Evolutionary conservation across 176 grass and related monocot species (phyloP).

Genomic region (Triticum timopheevii): DNA sequence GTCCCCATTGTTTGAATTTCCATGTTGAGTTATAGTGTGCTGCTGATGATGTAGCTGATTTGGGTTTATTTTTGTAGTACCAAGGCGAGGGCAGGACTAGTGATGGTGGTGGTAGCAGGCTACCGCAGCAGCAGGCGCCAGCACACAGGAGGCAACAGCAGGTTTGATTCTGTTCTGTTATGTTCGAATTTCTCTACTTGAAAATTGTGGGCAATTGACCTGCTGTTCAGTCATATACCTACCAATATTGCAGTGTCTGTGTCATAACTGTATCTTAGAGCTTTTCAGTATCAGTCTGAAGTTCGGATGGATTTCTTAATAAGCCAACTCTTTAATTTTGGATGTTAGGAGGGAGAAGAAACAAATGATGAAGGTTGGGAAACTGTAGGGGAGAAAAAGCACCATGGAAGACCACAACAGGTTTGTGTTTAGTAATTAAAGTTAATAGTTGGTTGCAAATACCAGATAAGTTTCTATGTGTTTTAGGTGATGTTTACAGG

Average conservation of each 20-base stretch:
- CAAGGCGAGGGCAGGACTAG: constrained; percentile 7
- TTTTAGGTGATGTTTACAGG: neutral
- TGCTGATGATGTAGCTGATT: neutral
- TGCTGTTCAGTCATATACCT: neutral
- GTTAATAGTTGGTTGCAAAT: constrained; percentile 18
- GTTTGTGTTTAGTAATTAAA: constrained; percentile 32
- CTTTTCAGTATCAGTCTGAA: neutral
- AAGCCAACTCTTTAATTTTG: constrained; percentile 30
- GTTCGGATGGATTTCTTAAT: neutral
- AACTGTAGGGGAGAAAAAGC: constrained; percentile 58
- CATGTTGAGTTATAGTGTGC: neutral
- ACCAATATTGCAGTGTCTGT: neutral
- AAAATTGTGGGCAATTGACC: neutral
- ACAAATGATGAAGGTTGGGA: constrained; percentile 58
- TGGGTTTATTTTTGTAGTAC: neutral
- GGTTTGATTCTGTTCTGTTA: constrained; percentile 28
- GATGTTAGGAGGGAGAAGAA: constrained; percentile 38
- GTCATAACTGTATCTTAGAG: constrained; percentile 2
- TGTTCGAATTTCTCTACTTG: neutral
- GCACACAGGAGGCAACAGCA: constrained; percentile 35
- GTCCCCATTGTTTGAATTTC: neutral
- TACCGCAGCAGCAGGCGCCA: constrained; percentile 13
- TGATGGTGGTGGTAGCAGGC: neutral
- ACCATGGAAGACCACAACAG: constrained; percentile 65
- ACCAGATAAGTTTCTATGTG: neutral